Conservation (phyloP, 78 protist genomes). For the slime mould (Dictyostelium discoideum) region DNA sequence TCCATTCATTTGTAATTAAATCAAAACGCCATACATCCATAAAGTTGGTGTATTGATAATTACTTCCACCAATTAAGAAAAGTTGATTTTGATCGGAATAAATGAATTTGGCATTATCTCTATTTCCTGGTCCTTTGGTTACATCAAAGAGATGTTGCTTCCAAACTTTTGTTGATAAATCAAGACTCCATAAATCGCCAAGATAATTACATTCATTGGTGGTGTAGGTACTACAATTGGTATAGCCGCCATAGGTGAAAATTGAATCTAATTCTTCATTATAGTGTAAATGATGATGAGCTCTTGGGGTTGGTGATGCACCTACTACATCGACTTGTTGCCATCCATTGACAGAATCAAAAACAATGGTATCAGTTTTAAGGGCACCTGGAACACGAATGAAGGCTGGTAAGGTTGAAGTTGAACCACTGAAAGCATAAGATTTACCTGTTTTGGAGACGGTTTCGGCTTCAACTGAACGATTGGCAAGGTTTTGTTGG, state of each 20-base stretch:
- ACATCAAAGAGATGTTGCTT: background rate
- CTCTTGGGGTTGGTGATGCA: slow-evolving; percentile 8
- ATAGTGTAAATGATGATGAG: slow-evolving; percentile 30
- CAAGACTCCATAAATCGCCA: slow-evolving; percentile 9
- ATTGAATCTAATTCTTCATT: slow-evolving; percentile 4
- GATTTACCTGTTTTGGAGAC: background rate
- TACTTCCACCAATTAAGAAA: background rate
- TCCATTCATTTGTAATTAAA: background rate
- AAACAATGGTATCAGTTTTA: background rate
- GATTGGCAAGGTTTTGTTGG: slow-evolving; percentile 26
- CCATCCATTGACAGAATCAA: background rate
- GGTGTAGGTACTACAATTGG: background rate
- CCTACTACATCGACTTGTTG: background rate
- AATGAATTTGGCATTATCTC: slow-evolving; percentile 24
- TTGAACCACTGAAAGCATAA: background rate
- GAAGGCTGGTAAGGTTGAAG: background rate
- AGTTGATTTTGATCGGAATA: background rate
- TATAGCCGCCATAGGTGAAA: slow-evolving; percentile 44
- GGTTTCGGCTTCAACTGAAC: slow-evolving; percentile 13
- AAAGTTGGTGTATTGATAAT: background rate
- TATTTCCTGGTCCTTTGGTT: background rate
- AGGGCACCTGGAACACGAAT: background rate
- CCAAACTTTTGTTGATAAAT: background rate
- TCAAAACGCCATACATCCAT: slow-evolving; percentile 37
- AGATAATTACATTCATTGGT: background rate